Percentiles rank a stretch among this genome's conserved stretches.
These are phyloP conservation scores for Notholithocarpus densiflorus DNA, from an alignment of 306 rosid species.

Conservation along the genomic window DNA sequence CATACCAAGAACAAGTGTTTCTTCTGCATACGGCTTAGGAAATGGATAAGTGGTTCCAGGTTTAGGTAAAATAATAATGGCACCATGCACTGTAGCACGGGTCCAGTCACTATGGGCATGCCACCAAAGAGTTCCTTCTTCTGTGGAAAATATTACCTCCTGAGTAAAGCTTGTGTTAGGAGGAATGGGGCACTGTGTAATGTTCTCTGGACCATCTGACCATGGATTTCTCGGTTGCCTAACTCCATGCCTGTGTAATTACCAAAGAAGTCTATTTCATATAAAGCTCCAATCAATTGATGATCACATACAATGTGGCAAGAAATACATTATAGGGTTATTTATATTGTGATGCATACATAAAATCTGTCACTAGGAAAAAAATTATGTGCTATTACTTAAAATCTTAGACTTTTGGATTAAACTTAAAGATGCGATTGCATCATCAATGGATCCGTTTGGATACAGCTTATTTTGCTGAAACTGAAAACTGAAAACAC, in stretches of 20 bases:
- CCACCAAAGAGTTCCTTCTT: constrained; percentile 10
- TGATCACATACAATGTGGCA: no score
- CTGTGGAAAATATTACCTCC: background rate
- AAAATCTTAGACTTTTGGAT: no score
- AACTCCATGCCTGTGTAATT: background rate
- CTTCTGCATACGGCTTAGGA: background rate
- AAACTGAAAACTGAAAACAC: no score
- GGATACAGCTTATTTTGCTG: no score
- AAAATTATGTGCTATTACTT: no score
- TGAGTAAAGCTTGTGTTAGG: background rate
- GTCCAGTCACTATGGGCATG: constrained; percentile 3
- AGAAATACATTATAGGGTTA: no score
- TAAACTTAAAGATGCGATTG: no score
- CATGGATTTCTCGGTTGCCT: constrained; percentile 4
- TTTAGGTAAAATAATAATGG: background rate
- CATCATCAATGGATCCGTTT: no score
- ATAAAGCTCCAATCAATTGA: no score
- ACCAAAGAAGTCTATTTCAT: background rate
- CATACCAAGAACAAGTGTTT: background rate
- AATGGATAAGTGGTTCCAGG: background rate
- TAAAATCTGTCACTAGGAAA: no score
- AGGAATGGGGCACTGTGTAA: background rate
- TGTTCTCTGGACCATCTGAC: constrained; percentile 3
- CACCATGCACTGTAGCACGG: background rate
- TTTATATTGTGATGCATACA: no score